Evolutionary conservation across 768 basidiomycete genomes (phyloP).

Genomic region (Galerina marginata): DNA sequence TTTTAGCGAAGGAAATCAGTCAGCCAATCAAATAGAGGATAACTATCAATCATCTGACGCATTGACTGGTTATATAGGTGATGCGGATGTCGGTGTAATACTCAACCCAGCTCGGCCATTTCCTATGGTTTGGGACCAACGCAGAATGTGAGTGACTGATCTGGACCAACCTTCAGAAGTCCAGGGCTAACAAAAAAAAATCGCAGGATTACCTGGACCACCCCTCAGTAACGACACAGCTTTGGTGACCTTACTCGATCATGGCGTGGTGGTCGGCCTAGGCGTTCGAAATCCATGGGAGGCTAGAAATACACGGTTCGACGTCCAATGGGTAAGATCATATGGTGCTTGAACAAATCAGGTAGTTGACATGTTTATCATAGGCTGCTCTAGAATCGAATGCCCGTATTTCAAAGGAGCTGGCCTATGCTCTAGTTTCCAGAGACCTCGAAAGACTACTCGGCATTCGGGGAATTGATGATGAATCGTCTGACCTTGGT

Average conservation of each 20-base stretch:
- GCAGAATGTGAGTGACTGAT: constrained; percentile 55
- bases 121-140: constrained; percentile 76
- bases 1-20: constrained; percentile 74
- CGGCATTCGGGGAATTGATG: constrained; percentile 44
- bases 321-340: constrained; percentile 74
- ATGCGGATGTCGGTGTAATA: constrained; percentile 55
- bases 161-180: background rate
- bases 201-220: constrained; percentile 70
- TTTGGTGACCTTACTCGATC: constrained; percentile 65
- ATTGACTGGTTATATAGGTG: constrained; percentile 37
- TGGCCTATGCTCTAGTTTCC: constrained; percentile 50
- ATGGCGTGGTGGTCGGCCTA: constrained; percentile 83
- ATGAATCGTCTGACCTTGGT: constrained; percentile 65
- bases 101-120: constrained; percentile 65
- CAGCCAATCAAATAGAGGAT: constrained; percentile 9
- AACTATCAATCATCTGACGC: background rate
- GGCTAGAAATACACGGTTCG: constrained; percentile 77
- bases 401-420: constrained; percentile 43
- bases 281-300: constrained; percentile 72
- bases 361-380: constrained; percentile 5
- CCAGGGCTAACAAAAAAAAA: constrained; percentile 1
- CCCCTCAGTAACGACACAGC: constrained; percentile 69
- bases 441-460: constrained; percentile 47
- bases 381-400: constrained; percentile 55
- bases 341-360: background rate